Base-by-base conservation (phyloP, 257 asterid genomes). In the Verbena officinalis region DNA sequence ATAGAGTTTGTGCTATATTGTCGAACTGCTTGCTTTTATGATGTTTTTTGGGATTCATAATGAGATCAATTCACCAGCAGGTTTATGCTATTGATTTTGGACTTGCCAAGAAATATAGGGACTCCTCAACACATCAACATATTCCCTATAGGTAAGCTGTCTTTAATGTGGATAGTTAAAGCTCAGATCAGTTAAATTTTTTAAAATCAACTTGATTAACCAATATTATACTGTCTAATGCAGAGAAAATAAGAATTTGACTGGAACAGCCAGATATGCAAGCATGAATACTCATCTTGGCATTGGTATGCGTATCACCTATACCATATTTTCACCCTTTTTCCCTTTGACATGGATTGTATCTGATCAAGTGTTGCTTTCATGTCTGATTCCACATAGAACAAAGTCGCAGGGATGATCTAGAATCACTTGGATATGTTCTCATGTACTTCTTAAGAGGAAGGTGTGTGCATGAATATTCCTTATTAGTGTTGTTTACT, bases 211-310 rank as follows among this genome's bases (percentile, higher is more conserved):
- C 19, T 30, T 58, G 30, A 39, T 24, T 74, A 39, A 56, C 59
- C 56, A 57, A 24, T 33, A 46, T 23, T 60, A 21, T 56, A 44
- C 54, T 21, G 12, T 31, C 40, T 70, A 62, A 73, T 84, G 78
- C 95, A 91, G 95, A 83, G 98, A 91, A 76, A 91, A 91, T 76
- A 91, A 91, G 87, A 91, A 86, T 74, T 80, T 91, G 87, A 91
- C 94, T 7, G 98, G 96, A 80, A 88, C 98, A 68, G 98, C 92
- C 59, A 80, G 95, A 83, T 91, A 86, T 75, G 97, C 98, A 27
- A 93, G 98, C 80, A 86, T 89, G 87, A 93, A 90, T 74, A 91
- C 98, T 30, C 97, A 91, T 77, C 91, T 91, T 64, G 97, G 97
- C 81, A 86, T 91, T 55, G 95, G 98, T 88, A 85, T 44, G 94